Evolutionary conservation across 1,139 yeast genomes (phyloP).

Genomic region (Yamadazyma sp.): DNA sequence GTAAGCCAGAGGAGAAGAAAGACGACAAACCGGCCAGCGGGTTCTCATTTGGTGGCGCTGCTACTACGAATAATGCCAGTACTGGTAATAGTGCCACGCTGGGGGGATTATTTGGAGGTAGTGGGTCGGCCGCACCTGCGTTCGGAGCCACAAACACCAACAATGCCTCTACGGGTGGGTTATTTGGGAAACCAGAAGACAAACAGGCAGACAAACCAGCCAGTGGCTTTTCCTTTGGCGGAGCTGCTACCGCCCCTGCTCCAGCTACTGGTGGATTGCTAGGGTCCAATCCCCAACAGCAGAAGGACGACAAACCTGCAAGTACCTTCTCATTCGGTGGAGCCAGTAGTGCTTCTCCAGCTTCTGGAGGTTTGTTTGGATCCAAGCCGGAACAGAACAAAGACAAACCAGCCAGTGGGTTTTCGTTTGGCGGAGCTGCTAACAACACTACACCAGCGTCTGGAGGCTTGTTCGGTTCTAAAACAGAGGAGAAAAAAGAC

Average conservation of each 20-base stretch:
- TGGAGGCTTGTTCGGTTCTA: slow-evolving; percentile 15
- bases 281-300: slow-evolving; percentile 26
- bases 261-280: slow-evolving; percentile 13
- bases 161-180: slow-evolving; percentile 15
- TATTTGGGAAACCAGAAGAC: slow-evolving; percentile 10
- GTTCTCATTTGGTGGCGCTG: slow-evolving; percentile 18
- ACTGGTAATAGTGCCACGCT: slow-evolving; percentile 7
- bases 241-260: not conserved
- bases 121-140: no score
- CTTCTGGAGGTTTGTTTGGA: slow-evolving; percentile 16
- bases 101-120: slow-evolving; percentile 2
- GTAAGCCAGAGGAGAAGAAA: slow-evolving; percentile 14
- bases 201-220: slow-evolving; percentile 17
- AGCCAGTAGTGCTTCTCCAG: not conserved
- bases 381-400: slow-evolving; percentile 18
- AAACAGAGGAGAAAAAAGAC: slow-evolving; percentile 24
- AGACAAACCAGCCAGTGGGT: slow-evolving; percentile 17
- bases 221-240: slow-evolving; percentile 19
- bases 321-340: slow-evolving; percentile 1
- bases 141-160: not conserved
- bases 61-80: no score
- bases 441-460: slow-evolving; percentile 12
- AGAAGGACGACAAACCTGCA: slow-evolving; percentile 13
- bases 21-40: slow-evolving; percentile 17
- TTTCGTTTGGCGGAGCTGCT: slow-evolving; percentile 17